A percentile compares a stretch with the other conserved stretches of the same genome.
Evolutionary conservation across 2,329 filamentous ascomycete species (phyloP).

Genomic region (Alternaria burnsii): DNA sequence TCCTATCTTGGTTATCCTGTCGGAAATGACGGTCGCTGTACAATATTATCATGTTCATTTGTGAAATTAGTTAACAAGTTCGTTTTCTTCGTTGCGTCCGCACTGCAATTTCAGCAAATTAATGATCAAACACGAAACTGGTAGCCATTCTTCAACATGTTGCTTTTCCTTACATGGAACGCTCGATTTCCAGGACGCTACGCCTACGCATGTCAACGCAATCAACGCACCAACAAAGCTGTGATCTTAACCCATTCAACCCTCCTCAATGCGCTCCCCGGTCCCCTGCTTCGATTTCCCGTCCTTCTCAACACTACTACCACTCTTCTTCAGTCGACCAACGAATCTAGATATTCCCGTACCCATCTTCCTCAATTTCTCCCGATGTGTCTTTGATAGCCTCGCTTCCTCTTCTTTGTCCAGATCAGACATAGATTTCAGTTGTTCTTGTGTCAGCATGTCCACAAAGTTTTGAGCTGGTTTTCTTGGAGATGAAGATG

Average conservation of each 20-base stretch:
- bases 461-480: not conserved
- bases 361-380: conserved; percentile 6
- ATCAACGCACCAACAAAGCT: not conserved
- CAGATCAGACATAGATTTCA: conserved; percentile 17
- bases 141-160: not conserved
- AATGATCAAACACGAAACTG: not conserved
- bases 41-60: not conserved
- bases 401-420: conserved; percentile 17
- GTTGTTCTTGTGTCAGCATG: conserved; percentile 5
- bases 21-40: not conserved
- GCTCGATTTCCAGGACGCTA: not conserved
- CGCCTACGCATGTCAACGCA: not conserved
- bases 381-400: conserved; percentile 3
- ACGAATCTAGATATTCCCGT: not conserved
- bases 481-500: not conserved
- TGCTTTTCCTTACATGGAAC: not conserved
- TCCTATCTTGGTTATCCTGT: not conserved
- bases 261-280: not conserved
- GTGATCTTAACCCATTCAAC: not conserved
- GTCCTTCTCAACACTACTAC: not conserved
- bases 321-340: not conserved
- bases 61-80: not conserved
- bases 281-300: not conserved
- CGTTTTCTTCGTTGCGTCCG: not conserved
- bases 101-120: not conserved